Base-by-base conservation (phyloP, 352 stramenopile species). In the Phytophthora podocarpi region DNA sequence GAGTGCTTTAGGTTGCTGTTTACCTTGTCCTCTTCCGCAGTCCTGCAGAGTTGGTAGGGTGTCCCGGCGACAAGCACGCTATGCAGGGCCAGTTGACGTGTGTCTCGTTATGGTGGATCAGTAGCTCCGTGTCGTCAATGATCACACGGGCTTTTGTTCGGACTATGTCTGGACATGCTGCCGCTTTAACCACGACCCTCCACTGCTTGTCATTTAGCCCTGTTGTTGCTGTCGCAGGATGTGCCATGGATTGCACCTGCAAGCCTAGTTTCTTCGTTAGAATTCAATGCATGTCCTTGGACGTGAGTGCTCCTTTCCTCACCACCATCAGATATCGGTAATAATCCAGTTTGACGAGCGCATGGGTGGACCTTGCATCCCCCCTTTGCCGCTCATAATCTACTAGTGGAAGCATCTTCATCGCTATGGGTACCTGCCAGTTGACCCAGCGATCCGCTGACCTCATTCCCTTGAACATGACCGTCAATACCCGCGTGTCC, bases 191-290 rank as follows among this genome's bases (percentile, higher is more conserved):
- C 1, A 3, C n/a, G 2, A 62, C 27, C 0, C 20, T 11, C 53
- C 53, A 62, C 13, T 62, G 31, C 16, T 46, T 32, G 31, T 53
- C 42, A n/a, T 54, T 53, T 4, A 53, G 12, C 0, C 42, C 31
- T 4, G n/a, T 20, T 21, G 16, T 12, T 1, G 31, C 11, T 2
- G 18, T n/a, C 2, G 16, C 20, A 4, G 32, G 3, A 16, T 62
- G 32, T 4, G 12, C 23, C 42, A 62, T 46, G 30, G 23, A 5
- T 4, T 48, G 42, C 5, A 54, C 53, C 6, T 42, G 2, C 0
- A 62, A 18, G 4, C 32, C 35, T 2, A 62, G 26, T 20, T 12
- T 26, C 1, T 4, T 9, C 3, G 34, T 35, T 0, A 55, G 12
- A 2, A 55, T 7, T 31, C 52, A 60, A 5, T 52, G 3, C 20